Percentiles rank a stretch among this genome's conserved stretches.
phyloP scores from a whole-genome alignment of 176 grass and related monocot genomes.

The Avena sativa region DNA sequence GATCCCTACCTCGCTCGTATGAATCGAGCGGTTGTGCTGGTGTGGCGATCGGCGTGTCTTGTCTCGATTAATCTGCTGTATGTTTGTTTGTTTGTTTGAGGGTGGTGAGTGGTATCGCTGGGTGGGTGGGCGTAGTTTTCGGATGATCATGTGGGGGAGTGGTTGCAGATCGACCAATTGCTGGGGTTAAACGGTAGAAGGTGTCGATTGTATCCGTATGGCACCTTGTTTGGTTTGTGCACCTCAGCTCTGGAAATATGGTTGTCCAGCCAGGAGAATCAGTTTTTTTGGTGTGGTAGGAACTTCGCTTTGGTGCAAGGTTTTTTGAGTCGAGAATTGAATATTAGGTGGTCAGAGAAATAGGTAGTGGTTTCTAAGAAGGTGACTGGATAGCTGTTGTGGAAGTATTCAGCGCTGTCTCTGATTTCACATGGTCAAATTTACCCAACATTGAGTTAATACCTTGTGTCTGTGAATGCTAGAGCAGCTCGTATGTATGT shows the following conservation, averaged over 20 bases:
- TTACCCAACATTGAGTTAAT: not conserved
- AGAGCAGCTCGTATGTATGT: not conserved
- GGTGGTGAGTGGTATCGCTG: not conserved
- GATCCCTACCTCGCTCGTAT: not conserved
- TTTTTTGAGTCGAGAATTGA: not conserved
- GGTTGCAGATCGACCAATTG: not conserved
- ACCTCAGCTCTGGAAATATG: not conserved
- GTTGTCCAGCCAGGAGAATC: not conserved
- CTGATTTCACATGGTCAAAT: not conserved
- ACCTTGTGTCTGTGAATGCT: not conserved
- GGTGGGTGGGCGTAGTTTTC: not conserved
- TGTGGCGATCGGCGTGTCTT: not conserved
- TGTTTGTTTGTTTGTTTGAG: not conserved
- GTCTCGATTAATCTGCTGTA: not conserved
- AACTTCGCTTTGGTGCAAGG: not conserved
- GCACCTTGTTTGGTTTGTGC: not conserved
- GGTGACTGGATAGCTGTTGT: not conserved
- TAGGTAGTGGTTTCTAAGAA: not conserved
- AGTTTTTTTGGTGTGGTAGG: not conserved
- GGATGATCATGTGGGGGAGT: not conserved
- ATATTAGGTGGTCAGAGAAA: constrained; percentile 14
- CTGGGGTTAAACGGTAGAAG: not conserved
- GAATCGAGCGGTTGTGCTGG: not conserved
- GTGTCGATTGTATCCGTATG: not conserved
- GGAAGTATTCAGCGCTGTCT: not conserved